Conservation (phyloP, 1,139 yeast genomes). For the Saccharomyces hybrid region DNA sequence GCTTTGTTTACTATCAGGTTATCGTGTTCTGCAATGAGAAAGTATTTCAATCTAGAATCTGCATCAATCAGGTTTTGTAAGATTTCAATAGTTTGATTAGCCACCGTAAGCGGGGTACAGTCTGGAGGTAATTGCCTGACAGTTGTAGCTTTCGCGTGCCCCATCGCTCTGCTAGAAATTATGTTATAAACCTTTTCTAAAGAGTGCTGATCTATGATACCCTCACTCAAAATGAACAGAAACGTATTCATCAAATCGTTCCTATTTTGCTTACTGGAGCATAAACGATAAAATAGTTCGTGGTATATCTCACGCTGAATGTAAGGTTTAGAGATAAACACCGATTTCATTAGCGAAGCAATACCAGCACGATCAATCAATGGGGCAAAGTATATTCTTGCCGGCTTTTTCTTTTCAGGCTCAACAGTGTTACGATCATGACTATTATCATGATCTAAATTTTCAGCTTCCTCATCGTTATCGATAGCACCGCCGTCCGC, state of each 20-base stretch:
- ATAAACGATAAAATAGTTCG: slow-evolving; percentile 58
- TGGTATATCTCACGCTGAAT: slow-evolving; percentile 59
- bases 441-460: slow-evolving; percentile 11
- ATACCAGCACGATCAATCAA: slow-evolving; percentile 71
- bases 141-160: slow-evolving; percentile 16
- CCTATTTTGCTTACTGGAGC: slow-evolving; percentile 72
- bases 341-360: slow-evolving; percentile 60
- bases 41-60: slow-evolving; percentile 63
- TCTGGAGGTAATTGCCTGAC: slow-evolving; percentile 45
- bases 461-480: slow-evolving; percentile 22
- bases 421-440: slow-evolving; percentile 5
- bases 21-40: slow-evolving; percentile 78
- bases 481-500: slow-evolving; percentile 32
- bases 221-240: slow-evolving; percentile 67
- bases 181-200: slow-evolving; percentile 61
- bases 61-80: slow-evolving; percentile 64
- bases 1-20: slow-evolving; percentile 43
- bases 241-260: slow-evolving; percentile 67
- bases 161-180: slow-evolving; percentile 38
- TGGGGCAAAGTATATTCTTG: slow-evolving; percentile 50
- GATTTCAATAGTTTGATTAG: slow-evolving; percentile 72
- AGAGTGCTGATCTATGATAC: slow-evolving; percentile 52
- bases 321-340: slow-evolving; percentile 68
- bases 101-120: slow-evolving; percentile 61
- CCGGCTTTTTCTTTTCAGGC: slow-evolving; percentile 28